These are phyloP conservation scores for Russula sp. DNA, from an alignment of 768 basidiomycete genomes.

Conservation along the genomic window DNA sequence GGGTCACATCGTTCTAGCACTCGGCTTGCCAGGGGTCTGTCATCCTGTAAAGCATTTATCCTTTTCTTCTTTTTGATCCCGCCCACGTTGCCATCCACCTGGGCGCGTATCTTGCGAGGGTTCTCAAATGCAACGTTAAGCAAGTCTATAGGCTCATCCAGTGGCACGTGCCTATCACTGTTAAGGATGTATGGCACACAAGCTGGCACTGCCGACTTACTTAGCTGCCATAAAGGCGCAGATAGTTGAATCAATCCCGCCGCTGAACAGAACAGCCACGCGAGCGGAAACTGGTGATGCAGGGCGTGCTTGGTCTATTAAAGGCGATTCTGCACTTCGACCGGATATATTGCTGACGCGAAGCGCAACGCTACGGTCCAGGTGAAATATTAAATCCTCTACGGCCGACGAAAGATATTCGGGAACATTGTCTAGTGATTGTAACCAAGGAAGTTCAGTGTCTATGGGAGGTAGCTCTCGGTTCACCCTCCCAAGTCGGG, in stretches of 20 bases:
- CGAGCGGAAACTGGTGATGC: conserved; percentile 37
- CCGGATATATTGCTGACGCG: conserved; percentile 67
- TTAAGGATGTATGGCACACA: conserved; percentile 7
- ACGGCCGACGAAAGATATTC: conserved; percentile 43
- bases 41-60: conserved; percentile 29
- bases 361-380: conserved; percentile 66
- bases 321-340: conserved; percentile 37
- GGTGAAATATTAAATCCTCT: conserved; percentile 49
- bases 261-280: conserved; percentile 88
- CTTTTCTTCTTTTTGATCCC: conserved; percentile 47
- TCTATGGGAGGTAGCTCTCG: conserved; percentile 40
- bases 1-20: conserved; percentile 26
- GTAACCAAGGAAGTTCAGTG: conserved; percentile 39
- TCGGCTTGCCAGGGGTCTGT: background rate
- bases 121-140: conserved; percentile 96
- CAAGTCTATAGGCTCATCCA: conserved; percentile 82
- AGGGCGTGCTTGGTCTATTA: background rate
- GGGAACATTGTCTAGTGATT: conserved; percentile 46
- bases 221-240: conserved; percentile 76
- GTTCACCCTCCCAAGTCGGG: conserved; percentile 47
- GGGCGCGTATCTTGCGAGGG: conserved; percentile 66
- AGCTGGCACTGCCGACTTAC: conserved; percentile 41
- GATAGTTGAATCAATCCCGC: conserved; percentile 91
- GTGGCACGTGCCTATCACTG: conserved; percentile 59
- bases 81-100: conserved; percentile 47